Evolutionary conservation across 768 basidiomycete genomes (phyloP).

Genomic region (Hericium erinaceus): DNA sequence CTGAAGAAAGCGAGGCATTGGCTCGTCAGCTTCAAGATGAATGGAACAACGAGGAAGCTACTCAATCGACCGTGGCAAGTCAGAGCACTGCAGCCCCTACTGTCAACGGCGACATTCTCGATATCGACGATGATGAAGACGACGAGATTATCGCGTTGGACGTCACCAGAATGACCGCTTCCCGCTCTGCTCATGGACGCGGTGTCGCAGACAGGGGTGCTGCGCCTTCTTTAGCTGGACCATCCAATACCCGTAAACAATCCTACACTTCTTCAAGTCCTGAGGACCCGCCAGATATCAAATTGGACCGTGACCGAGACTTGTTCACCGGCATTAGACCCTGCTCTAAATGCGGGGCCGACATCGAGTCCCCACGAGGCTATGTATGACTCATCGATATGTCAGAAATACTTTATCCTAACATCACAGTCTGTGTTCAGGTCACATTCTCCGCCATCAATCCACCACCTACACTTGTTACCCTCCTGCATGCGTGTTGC

Average conservation of each 20-base stretch:
- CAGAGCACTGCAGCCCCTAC: no score
- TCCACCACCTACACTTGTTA: conserved; percentile 18
- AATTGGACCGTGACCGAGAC: conserved; percentile 23
- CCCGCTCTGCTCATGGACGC: no score
- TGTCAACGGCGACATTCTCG: neutral
- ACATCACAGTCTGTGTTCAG: conserved; percentile 22
- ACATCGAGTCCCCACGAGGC: conserved; percentile 31
- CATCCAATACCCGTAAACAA: no score
- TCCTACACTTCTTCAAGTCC: no score
- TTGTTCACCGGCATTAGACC: conserved; percentile 27
- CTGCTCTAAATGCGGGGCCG: conserved; percentile 30
- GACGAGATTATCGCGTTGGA: neutral
- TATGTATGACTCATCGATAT: conserved; percentile 25
- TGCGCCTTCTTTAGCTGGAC: no score
- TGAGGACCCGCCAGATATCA: neutral
- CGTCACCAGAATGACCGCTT: no score
- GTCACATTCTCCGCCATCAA: conserved; percentile 18
- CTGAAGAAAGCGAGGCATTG: conserved; percentile 34
- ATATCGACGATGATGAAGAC: neutral
- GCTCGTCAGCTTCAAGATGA: conserved; percentile 28
- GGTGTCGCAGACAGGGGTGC: no score
- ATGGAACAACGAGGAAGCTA: conserved; percentile 14
- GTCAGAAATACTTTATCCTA: neutral
- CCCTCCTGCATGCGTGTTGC: conserved; percentile 37
- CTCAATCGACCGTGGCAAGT: neutral